phyloP scores from a whole-genome alignment of 495 filamentous ascomycete species.

The Xeromyces bisporus region DNA sequence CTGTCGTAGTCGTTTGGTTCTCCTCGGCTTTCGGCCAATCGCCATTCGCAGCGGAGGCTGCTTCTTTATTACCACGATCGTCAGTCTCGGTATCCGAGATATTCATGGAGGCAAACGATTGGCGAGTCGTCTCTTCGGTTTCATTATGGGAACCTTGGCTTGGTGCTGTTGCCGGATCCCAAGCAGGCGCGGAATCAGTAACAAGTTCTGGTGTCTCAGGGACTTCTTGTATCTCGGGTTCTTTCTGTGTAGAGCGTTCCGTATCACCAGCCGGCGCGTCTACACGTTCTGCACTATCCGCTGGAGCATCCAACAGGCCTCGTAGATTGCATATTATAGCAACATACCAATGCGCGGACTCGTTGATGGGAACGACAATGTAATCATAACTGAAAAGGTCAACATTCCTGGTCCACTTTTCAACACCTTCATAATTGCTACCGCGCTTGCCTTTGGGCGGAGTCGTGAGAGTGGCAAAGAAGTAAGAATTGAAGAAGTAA shows the following conservation, averaged over 20 bases:
- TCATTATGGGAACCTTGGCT: conserved; percentile 3
- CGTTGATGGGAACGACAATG: conserved; percentile 82
- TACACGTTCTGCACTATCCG: conserved; percentile 6
- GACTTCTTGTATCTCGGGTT: conserved; percentile 15
- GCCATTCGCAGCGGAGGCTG: conserved; percentile 1
- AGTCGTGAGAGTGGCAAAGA: conserved; percentile 58
- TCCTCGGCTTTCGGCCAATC: conserved; percentile 17
- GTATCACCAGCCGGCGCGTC: conserved; percentile 1
- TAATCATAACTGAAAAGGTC: conserved; percentile 79
- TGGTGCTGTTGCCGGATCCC: not conserved
- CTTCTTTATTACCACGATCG: conserved; percentile 1
- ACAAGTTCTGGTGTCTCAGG: conserved; percentile 20
- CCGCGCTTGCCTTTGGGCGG: conserved; percentile 34
- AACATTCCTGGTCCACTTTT: conserved; percentile 76
- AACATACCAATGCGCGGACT: conserved; percentile 79
- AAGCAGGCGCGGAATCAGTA: too few species aligned
- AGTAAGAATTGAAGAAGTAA: conserved; percentile 86
- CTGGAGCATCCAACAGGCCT: conserved; percentile 24
- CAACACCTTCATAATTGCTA: conserved; percentile 67
- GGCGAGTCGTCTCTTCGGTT: conserved; percentile 9
- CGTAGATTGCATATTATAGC: conserved; percentile 87
- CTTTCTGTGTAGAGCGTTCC: conserved; percentile 5
- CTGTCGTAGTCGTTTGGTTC: conserved; percentile 4
- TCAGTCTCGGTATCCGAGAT: conserved; percentile 4
- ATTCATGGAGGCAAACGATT: conserved; percentile 14